These are phyloP conservation scores for Gloeostereum incarnatum DNA, from an alignment of 768 basidiomycete species.

Conservation along the genomic window DNA sequence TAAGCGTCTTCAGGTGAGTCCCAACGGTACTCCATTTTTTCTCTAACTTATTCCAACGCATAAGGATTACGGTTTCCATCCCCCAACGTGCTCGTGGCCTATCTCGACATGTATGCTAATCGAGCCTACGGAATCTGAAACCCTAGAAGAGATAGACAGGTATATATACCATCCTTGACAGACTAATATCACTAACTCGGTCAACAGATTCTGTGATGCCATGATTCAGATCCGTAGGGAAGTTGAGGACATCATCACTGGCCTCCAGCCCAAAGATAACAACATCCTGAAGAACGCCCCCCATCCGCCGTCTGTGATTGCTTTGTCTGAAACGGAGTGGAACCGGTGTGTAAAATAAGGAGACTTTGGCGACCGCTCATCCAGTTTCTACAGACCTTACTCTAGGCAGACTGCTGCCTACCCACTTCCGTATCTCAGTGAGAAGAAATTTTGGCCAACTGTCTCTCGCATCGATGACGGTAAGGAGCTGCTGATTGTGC, in stretches of 20 bases:
- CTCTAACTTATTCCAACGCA: background rate
- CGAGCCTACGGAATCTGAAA: slow-evolving; percentile 95
- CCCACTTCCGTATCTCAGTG: slow-evolving; percentile 71
- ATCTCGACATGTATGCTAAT: slow-evolving; percentile 96
- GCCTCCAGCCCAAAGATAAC: slow-evolving; percentile 84
- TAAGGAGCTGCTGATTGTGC: slow-evolving; percentile 23
- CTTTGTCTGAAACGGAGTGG: slow-evolving; percentile 75
- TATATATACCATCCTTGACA: slow-evolving; percentile 16
- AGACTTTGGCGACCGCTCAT: slow-evolving; percentile 4
- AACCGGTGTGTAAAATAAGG: slow-evolving; percentile 45
- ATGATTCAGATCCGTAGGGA: slow-evolving; percentile 96
- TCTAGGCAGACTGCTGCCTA: slow-evolving; percentile 87
- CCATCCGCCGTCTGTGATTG: slow-evolving; percentile 73
- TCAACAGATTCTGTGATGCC: slow-evolving; percentile 84
- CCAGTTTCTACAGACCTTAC: slow-evolving; percentile 55
- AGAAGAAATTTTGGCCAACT: slow-evolving; percentile 96
- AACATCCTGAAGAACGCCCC: slow-evolving; percentile 94
- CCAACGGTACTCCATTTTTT: background rate
- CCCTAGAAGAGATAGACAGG: slow-evolving; percentile 87
- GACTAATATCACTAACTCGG: slow-evolving; percentile 1
- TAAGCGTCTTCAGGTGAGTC: slow-evolving; percentile 78
- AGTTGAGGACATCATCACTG: slow-evolving; percentile 77
- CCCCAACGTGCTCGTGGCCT: slow-evolving; percentile 98
- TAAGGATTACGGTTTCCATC: slow-evolving; percentile 89
- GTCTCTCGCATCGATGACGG: slow-evolving; percentile 91